A percentile compares a stretch with the other conserved stretches of the same genome.
These are phyloP conservation scores for Helicostylum pulchrum DNA, from an alignment of 192 early-diverging fungal genomes.

Conservation along the genomic window DNA sequence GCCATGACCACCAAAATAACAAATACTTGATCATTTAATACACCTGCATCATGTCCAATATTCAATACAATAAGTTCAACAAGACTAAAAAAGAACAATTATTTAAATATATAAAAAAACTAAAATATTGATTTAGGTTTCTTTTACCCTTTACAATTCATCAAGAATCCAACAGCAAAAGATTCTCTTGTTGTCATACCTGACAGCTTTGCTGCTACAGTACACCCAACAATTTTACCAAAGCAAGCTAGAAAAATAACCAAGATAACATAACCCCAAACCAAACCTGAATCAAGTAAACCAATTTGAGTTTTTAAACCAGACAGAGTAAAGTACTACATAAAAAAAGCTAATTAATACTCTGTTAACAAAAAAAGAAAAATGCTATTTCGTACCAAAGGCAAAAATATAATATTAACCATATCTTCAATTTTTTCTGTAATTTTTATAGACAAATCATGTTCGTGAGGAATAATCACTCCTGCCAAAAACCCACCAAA, in stretches of 20 bases:
- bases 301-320: constrained; percentile 88
- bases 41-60: constrained; percentile 80
- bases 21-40: constrained; percentile 70
- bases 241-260: constrained; percentile 73
- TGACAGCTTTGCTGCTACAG: constrained; percentile 60
- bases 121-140: no score
- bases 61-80: constrained; percentile 96
- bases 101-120: no score
- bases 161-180: constrained; percentile 79
- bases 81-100: constrained; percentile 43
- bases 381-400: constrained; percentile 51
- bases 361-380: neutral
- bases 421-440: constrained; percentile 94
- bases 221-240: constrained; percentile 87
- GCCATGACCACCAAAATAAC: constrained; percentile 48
- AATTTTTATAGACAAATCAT: constrained; percentile 80
- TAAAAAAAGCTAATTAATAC: neutral
- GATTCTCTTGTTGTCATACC: constrained; percentile 85
- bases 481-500: constrained; percentile 92
- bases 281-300: constrained; percentile 60
- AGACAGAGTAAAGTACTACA: constrained; percentile 85
- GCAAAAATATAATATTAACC: constrained; percentile 80
- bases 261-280: constrained; percentile 81
- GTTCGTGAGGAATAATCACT: constrained; percentile 83
- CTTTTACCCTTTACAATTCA: constrained; percentile 87